Conservation (phyloP, 768 basidiomycete genomes). For the Pilatotrama ljubarskyi region DNA sequence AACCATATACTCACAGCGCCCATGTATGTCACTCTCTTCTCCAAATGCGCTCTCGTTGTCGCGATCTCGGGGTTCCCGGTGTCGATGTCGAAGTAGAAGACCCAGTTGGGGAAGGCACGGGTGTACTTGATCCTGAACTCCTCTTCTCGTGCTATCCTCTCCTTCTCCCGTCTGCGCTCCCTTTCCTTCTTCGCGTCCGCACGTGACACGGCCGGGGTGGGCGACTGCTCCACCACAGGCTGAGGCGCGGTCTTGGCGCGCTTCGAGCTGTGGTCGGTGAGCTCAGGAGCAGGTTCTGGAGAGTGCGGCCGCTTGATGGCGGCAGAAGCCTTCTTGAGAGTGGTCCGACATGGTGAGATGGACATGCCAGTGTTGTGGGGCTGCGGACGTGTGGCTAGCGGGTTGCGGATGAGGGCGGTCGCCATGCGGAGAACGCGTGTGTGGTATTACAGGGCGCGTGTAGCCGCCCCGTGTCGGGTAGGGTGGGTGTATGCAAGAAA, state of each 20-base stretch:
- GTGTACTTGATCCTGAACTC: constrained; percentile 86
- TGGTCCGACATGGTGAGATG: constrained; percentile 31
- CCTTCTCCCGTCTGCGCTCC: constrained; percentile 50
- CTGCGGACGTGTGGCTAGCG: constrained; percentile 44
- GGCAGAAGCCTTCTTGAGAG: constrained; percentile 32
- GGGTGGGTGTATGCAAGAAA: constrained; percentile 24
- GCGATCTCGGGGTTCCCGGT: constrained; percentile 41
- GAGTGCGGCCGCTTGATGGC: constrained; percentile 50
- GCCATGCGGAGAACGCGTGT: constrained; percentile 13
- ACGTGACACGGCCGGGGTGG: constrained; percentile 22
- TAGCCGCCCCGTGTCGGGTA: constrained; percentile 3
- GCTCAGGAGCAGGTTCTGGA: constrained; percentile 46
- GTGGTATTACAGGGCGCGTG: constrained; percentile 6
- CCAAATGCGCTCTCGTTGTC: constrained; percentile 43
- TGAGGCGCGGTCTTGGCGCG: constrained; percentile 40
- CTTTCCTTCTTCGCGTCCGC: constrained; percentile 42
- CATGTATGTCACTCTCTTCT: constrained; percentile 59
- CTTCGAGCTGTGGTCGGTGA: constrained; percentile 37
- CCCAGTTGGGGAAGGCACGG: constrained; percentile 79
- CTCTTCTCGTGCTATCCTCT: constrained; percentile 43
- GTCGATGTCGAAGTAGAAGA: constrained; percentile 83
- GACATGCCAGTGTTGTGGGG: constrained; percentile 38
- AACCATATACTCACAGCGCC: constrained; percentile 67
- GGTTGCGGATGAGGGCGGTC: constrained; percentile 44
- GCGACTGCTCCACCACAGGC: constrained; percentile 9